Percentiles rank a stretch among this genome's conserved stretches.
phyloP scores from a whole-genome alignment of 305 asterid species.

The Fraxinus platypoda region DNA sequence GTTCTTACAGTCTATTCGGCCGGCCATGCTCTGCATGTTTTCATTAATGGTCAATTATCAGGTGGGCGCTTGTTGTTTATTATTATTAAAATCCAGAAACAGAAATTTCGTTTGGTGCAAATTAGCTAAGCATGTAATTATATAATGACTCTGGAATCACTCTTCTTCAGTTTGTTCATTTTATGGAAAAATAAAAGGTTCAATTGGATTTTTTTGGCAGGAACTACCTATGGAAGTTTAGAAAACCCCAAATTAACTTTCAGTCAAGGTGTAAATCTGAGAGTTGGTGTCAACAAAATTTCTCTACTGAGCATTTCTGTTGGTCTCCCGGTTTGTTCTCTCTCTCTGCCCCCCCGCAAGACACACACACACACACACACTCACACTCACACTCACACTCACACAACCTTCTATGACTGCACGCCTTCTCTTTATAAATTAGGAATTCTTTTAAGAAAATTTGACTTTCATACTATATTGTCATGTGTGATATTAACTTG shows the following conservation, averaged over 20 bases:
- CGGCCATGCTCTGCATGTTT: slow-evolving; percentile 98
- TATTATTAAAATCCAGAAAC: background rate
- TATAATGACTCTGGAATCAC: background rate
- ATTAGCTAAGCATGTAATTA: background rate
- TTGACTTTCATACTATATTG: background rate
- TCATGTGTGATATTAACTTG: slow-evolving; percentile 7
- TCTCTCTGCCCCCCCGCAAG: background rate
- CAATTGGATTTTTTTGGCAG: slow-evolving; percentile 41
- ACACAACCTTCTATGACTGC: background rate
- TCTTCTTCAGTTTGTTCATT: background rate
- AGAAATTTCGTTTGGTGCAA: background rate
- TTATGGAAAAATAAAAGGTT: background rate
- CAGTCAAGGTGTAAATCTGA: slow-evolving; percentile 68
- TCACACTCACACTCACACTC: background rate
- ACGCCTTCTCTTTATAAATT: background rate
- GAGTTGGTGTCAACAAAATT: slow-evolving; percentile 82
- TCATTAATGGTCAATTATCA: slow-evolving; percentile 78
- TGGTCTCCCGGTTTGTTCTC: slow-evolving; percentile 84
- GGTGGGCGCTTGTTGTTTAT: slow-evolving; percentile 40
- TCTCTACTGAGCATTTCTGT: slow-evolving; percentile 94
- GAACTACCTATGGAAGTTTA: slow-evolving; percentile 87
- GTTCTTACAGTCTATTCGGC: slow-evolving; percentile 86
- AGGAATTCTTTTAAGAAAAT: background rate
- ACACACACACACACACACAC: background rate
- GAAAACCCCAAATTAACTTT: slow-evolving; percentile 81